A percentile compares a stretch with the other conserved stretches of the same genome.
These are phyloP conservation scores for Cylindrodendrum hubeiense DNA, from an alignment of 2,329 filamentous ascomycete genomes.

Conservation along the genomic window DNA sequence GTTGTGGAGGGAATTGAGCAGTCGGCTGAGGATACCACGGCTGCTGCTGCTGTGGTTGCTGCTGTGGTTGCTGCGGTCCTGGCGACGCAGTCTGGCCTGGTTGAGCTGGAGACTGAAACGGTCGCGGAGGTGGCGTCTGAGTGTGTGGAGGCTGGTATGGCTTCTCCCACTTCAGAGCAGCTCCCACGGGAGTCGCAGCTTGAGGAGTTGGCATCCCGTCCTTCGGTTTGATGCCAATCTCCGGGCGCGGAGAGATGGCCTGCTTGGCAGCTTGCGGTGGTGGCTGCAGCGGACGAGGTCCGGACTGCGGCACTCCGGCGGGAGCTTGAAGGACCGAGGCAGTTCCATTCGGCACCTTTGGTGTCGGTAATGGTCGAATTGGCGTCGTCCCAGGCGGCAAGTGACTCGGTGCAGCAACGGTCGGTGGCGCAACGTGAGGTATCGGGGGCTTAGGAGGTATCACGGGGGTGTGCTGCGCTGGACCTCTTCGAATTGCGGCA, in stretches of 20 bases:
- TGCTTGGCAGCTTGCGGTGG: slow-evolving; percentile 48
- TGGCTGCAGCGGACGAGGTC: slow-evolving; percentile 48
- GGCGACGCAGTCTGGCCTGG: slow-evolving; percentile 37
- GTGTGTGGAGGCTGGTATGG: slow-evolving; percentile 53
- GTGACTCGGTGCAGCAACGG: slow-evolving; percentile 46
- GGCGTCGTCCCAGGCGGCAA: slow-evolving; percentile 45
- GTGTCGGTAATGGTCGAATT: slow-evolving; percentile 44
- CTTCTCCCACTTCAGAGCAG: slow-evolving; percentile 56
- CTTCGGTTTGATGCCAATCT: slow-evolving; percentile 47
- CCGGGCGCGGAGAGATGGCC: slow-evolving; percentile 50
- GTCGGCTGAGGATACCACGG: slow-evolving; percentile 39
- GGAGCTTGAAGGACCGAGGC: slow-evolving; percentile 54
- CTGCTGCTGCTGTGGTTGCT: slow-evolving; percentile 31
- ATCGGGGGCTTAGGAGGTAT: slow-evolving; percentile 50
- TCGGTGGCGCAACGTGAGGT: slow-evolving; percentile 37
- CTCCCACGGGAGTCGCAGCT: slow-evolving; percentile 38
- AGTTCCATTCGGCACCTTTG: slow-evolving; percentile 47
- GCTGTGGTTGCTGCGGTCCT: slow-evolving; percentile 33
- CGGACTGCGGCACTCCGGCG: slow-evolving; percentile 47
- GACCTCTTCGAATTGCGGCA: slow-evolving; percentile 42
- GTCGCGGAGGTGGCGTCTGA: slow-evolving; percentile 42
- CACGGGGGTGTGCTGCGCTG: slow-evolving; percentile 49
- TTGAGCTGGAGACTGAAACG: slow-evolving; percentile 39
- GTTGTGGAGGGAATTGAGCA: slow-evolving; percentile 37
- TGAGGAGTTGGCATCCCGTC: slow-evolving; percentile 41